These are phyloP conservation scores for Mycena olivaceomarginata DNA, from an alignment of 768 basidiomycete genomes.

Conservation along the genomic window DNA sequence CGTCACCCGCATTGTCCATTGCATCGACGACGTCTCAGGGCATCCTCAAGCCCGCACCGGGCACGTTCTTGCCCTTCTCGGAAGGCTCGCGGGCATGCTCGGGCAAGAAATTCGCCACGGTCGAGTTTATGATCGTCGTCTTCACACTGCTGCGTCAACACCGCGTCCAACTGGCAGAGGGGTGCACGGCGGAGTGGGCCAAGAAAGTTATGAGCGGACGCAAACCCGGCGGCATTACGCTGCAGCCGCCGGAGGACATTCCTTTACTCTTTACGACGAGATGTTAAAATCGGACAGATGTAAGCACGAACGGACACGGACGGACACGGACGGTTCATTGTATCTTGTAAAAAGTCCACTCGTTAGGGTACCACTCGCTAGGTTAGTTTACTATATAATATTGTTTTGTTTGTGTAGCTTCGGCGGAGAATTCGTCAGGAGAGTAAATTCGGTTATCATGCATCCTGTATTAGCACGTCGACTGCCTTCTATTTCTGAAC, in stretches of 20 bases:
- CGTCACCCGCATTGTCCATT: background rate
- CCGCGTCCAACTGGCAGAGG: constrained; percentile 21
- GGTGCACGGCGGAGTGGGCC: constrained; percentile 23
- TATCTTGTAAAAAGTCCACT: too few species aligned
- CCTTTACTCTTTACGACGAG: constrained; percentile 20
- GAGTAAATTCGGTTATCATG: too few species aligned
- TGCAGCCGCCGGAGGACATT: constrained; percentile 29
- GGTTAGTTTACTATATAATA: too few species aligned
- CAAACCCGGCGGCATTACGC: constrained; percentile 32
- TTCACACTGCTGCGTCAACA: constrained; percentile 27
- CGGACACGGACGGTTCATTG: background rate
- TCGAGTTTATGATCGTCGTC: constrained; percentile 33
- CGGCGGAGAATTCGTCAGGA: too few species aligned
- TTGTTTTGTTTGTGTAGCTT: too few species aligned
- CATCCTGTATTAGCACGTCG: too few species aligned
- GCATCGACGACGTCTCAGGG: constrained; percentile 4
- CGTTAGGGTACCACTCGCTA: too few species aligned
- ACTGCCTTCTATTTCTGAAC: too few species aligned
- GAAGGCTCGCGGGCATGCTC: constrained; percentile 41
- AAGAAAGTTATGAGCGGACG: constrained; percentile 23
- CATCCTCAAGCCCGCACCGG: constrained; percentile 32
- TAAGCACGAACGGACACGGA: background rate
- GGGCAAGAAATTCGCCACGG: constrained; percentile 35
- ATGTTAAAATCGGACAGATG: background rate
- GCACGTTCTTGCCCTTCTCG: constrained; percentile 40